Evolutionary conservation across 257 asterid species (phyloP).

Genomic region (Petrea volubilis): DNA sequence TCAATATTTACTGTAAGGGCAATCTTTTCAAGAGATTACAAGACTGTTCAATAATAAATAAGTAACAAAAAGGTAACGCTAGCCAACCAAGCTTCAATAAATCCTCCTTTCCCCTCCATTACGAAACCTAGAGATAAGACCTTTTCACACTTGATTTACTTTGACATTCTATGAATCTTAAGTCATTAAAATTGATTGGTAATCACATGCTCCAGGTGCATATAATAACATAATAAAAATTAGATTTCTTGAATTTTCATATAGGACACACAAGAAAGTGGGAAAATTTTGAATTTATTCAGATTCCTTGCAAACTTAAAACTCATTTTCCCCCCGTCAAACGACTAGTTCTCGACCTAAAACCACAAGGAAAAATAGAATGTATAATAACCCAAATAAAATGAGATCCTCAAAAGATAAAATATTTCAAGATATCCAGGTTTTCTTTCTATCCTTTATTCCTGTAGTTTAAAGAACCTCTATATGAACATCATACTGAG

Average conservation of each 20-base stretch:
- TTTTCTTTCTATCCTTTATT: background rate
- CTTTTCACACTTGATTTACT: background rate
- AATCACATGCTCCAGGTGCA: constrained; percentile 4
- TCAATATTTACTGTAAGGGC: constrained; percentile 17
- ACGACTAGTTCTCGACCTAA: background rate
- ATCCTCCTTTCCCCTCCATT: constrained; percentile 1
- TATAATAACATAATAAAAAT: constrained; percentile 12
- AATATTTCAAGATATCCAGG: background rate
- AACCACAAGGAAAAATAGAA: background rate
- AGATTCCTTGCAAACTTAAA: background rate
- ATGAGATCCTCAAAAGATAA: background rate
- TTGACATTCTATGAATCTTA: background rate
- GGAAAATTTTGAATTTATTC: background rate
- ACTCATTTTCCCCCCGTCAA: background rate
- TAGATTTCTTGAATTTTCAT: constrained; percentile 19
- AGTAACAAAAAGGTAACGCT: constrained; percentile 23
- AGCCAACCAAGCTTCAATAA: background rate
- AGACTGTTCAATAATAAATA: background rate
- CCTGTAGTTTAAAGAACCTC: background rate
- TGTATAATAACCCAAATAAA: background rate
- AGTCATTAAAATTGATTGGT: background rate
- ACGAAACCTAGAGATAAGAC: background rate
- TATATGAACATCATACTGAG: background rate
- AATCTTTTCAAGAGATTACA: constrained; percentile 16
- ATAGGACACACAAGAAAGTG: background rate